Evolutionary conservation across 2,329 filamentous ascomycete species (phyloP), one percentile per base, ranked within the genome.

Genomic region (Penicillium sp.): DNA sequence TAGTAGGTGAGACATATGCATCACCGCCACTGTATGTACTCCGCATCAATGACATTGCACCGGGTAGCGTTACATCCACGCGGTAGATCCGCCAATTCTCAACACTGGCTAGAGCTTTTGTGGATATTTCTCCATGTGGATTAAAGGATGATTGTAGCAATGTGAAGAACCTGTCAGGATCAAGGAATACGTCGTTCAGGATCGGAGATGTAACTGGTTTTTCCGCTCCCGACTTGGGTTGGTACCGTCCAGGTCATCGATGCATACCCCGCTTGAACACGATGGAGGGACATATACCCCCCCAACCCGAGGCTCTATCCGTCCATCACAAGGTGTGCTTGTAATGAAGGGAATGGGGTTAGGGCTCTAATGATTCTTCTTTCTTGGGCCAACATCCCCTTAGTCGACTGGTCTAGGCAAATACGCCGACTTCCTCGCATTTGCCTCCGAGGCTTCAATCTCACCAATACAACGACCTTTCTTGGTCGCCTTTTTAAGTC

Each of bases 1-100:
- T 62, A 8, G 45, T 12, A 61, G 64, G 53, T 69, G 61, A 70
- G 65, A 70, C 68, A 70, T 68, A 50, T 59, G 61, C 63, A 70
- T 68, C 64, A 63, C 47, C 33, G 58, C 57, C 51, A 59, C 58
- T 60, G n/a, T 58, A 62, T 59, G 47, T 59, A 59, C 60, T 61
- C 59, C 63, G 59, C 66, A 65, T 65, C 49, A 57, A 65, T 61
- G 33, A 58, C 44, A 51, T 49, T 8, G 17, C n/a, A 19, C 38
- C 17, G 8, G 38, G 38, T 42, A 42, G n/a, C 37, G 63, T 66
- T 67, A 62, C 63, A 67, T 65, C 47, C 45, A 65, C 50, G 33
- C 28, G 30, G 17, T 19, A 17, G 54, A 49, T 53, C 51, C 51
- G 54, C 59, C 22, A 55, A 55, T 53, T 40, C 45, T 62, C 47